Base-by-base conservation (phyloP, 2,329 filamentous ascomycete species). In the Calonectria pseudoturangicola region DNA sequence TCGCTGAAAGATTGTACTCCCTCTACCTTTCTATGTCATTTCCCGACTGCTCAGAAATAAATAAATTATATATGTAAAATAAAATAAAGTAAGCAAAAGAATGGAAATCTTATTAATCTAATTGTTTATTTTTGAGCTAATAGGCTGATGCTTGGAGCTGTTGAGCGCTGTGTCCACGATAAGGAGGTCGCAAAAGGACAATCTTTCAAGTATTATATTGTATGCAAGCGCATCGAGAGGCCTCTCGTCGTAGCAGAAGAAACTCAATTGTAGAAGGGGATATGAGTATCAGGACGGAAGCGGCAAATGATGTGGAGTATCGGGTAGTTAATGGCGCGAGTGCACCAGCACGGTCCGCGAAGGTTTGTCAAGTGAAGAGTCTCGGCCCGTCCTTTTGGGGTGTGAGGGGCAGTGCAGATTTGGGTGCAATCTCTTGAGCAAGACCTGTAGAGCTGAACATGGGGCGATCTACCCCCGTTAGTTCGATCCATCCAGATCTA, bases 371-470 rank as follows among this genome's bases (percentile, higher is more conserved):
- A 48, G 50, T 15, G n/a, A 54, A 33, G 41, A 58, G 70, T 43
- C 68, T 70, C 64, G 45, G 65, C 68, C 68, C 45, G 45, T 68
- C 74, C 71, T 63, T 66, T 63, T 47, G 33, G 33, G 33, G 33
- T 6, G 33, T 3, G 33, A 12, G 50, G 28, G 25, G 50, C 66
- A 65, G 39, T 64, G 68, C 66, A 67, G 68, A 73, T 48, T 62
- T 58, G 36, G 41, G 47, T 45, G 66, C 48, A 54, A 39, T 71
- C 66, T 56, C n/a, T 30, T 33, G 28, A 54, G 63, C 64, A 50
- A 66, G 48, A 67, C 68, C 72, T 71, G 63, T 56, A 50, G 43
- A 77, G 74, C 70, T 79, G 76, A 74, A 74, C 54, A 51, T 70
- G 67, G 45, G 45, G 43, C 27, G 68, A 63, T 66, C 43, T 60